Percentiles rank a stretch among this genome's conserved stretches.
phyloP scores from a whole-genome alignment of 73 alveolate species.

The Paraurostyla sp. region DNA sequence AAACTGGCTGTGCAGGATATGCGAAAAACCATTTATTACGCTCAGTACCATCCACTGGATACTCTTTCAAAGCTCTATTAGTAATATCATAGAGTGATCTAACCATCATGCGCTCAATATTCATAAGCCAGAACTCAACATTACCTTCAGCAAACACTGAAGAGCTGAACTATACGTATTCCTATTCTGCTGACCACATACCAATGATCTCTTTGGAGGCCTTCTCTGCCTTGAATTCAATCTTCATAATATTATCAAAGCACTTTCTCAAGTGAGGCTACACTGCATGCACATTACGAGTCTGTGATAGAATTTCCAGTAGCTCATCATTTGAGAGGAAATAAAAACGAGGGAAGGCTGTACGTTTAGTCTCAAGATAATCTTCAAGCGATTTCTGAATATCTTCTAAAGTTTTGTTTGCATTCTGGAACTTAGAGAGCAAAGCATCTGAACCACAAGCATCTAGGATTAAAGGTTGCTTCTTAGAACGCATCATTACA shows the following conservation, averaged over 20 bases:
- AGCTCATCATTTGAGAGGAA: conserved; percentile 99
- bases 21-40: conserved; percentile 97
- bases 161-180: conserved; percentile 91
- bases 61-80: conserved; percentile 87
- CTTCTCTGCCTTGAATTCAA: conserved; percentile 93
- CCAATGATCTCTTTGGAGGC: conserved; percentile 94
- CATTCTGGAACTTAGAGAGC: conserved; percentile 91
- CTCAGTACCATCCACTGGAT: conserved; percentile 95
- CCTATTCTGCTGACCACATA: conserved; percentile 96
- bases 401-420: conserved; percentile 95
- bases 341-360: conserved; percentile 99
- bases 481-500: conserved; percentile 94
- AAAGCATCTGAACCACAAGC: conserved; percentile 96
- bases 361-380: conserved; percentile 99
- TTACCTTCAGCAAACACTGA: conserved; percentile 97
- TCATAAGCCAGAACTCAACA: conserved; percentile 98
- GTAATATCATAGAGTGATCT: conserved; percentile 96
- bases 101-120: conserved; percentile 97
- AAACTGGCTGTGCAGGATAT: conserved; percentile 96
- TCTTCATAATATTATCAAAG: conserved; percentile 98
- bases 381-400: conserved; percentile 97
- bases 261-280: conserved; percentile 99
- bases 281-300: conserved; percentile 98
- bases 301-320: conserved; percentile 98
- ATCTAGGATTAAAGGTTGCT: conserved; percentile 92